Evolutionary conservation across 192 early-diverging fungal species (phyloP).

Genomic region (Rhizoclosmatium sp.): DNA sequence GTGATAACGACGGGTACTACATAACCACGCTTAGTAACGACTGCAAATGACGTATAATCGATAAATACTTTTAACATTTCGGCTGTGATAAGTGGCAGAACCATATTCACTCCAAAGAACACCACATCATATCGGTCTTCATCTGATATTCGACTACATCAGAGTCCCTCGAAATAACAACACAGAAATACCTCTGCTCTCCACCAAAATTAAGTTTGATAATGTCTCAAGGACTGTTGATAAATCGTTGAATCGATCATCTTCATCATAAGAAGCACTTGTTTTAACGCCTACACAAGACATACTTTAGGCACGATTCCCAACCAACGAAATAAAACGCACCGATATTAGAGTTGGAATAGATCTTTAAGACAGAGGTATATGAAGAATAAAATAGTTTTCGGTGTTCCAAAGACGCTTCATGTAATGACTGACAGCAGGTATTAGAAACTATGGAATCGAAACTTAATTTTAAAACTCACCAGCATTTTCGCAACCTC

Average conservation of each 20-base stretch:
- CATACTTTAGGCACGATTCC: constrained; percentile 1
- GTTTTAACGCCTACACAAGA: constrained; percentile 4
- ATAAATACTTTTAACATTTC: constrained; percentile 70
- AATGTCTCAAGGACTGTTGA: constrained; percentile 66
- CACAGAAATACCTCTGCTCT: constrained; percentile 57
- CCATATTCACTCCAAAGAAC: constrained; percentile 72
- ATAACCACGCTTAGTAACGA: constrained; percentile 13
- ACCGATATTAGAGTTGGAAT: constrained; percentile 65
- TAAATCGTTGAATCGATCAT: constrained; percentile 71
- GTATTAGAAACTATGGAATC: constrained; percentile 10
- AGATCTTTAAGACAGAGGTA: constrained; percentile 61
- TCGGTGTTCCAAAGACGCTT: constrained; percentile 38
- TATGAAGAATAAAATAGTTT: constrained; percentile 42
- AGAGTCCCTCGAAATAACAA: background rate
- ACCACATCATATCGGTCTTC: constrained; percentile 61
- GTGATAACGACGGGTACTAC: constrained; percentile 23
- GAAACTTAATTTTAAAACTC: constrained; percentile 34
- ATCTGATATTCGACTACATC: background rate
- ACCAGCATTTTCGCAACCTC: constrained; percentile 39
- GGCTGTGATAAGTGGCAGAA: constrained; percentile 75
- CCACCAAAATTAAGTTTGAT: constrained; percentile 65
- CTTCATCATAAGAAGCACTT: constrained; percentile 56
- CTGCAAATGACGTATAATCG: constrained; percentile 5
- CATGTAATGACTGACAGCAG: constrained; percentile 42
- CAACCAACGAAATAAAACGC: background rate